A percentile compares a stretch with the other conserved stretches of the same genome.
Conservation (phyloP, 2,329 filamentous ascomycete genomes). For the Colletotrichum navitas region DNA sequence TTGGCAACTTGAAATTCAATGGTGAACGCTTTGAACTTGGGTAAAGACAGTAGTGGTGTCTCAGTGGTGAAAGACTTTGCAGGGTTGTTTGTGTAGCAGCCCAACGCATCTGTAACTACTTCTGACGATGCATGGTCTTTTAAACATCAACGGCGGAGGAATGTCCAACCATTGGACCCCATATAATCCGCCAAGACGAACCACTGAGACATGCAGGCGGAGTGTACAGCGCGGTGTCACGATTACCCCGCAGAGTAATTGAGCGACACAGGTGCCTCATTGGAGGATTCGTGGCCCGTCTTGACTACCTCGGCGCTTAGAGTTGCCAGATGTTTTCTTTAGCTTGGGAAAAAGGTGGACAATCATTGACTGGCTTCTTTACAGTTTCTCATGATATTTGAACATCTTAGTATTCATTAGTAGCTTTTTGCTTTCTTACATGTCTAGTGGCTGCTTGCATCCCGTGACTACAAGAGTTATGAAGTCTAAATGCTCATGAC, state of each 20-base stretch:
- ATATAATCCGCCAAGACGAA: not conserved
- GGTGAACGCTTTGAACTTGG: not conserved
- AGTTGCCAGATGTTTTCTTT: not conserved
- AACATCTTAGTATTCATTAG: not conserved
- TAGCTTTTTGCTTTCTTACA: not conserved
- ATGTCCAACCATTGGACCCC: not conserved
- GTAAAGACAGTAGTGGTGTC: no score
- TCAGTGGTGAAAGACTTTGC: not conserved
- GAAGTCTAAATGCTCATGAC: not conserved
- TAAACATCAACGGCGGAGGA: not conserved
- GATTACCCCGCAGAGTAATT: constrained; percentile 27
- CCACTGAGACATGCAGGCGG: not conserved
- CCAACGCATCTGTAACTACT: not conserved
- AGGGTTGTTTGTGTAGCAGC: not conserved
- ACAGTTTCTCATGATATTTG: not conserved
- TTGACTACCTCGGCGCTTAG: constrained; percentile 2
- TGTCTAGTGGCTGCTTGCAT: no score
- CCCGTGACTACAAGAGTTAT: not conserved
- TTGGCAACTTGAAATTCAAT: no score
- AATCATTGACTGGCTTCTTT: not conserved
- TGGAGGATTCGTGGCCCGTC: not conserved
- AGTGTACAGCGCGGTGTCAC: not conserved
- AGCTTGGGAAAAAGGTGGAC: no score
- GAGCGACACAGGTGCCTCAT: not conserved
- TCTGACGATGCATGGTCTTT: no score